Percentiles rank a stretch among this genome's conserved stretches.
These are phyloP conservation scores for Verticillium zaregamsianum DNA, from an alignment of 2,329 filamentous ascomycete species.

Conservation along the genomic window DNA sequence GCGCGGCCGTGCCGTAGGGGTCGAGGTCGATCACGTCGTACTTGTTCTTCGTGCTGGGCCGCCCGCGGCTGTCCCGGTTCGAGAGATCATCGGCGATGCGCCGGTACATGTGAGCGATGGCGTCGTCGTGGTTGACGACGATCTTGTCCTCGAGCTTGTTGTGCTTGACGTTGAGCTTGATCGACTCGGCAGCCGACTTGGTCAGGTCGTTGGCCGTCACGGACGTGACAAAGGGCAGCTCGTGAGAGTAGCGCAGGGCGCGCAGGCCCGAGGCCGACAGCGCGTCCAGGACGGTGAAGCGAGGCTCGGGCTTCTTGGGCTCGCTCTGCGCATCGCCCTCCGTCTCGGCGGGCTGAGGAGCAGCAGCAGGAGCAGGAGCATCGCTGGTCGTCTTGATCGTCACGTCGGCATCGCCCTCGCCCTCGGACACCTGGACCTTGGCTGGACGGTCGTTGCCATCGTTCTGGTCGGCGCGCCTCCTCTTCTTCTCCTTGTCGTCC, in stretches of 20 bases:
- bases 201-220: slow-evolving; percentile 91
- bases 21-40: slow-evolving; percentile 97
- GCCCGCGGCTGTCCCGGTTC: slow-evolving; percentile 32
- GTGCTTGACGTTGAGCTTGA: slow-evolving; percentile 78
- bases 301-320: slow-evolving; percentile 26
- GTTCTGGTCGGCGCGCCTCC: slow-evolving; percentile 42
- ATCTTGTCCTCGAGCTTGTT: slow-evolving; percentile 73
- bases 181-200: slow-evolving; percentile 69
- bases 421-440: slow-evolving; percentile 23
- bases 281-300: slow-evolving; percentile 87
- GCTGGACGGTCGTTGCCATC: slow-evolving; percentile 34
- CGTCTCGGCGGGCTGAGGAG: slow-evolving; percentile 5
- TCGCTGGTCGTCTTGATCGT: slow-evolving; percentile 6
- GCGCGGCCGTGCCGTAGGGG: slow-evolving; percentile 89
- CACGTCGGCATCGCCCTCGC: slow-evolving; percentile 6
- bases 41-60: slow-evolving; percentile 38
- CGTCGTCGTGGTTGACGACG: slow-evolving; percentile 72
- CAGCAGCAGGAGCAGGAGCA: slow-evolving; percentile 6
- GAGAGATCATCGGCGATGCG: slow-evolving; percentile 52
- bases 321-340: slow-evolving; percentile 7
- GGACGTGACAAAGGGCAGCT: slow-evolving; percentile 78
- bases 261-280: slow-evolving; percentile 90
- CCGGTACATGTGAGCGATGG: slow-evolving; percentile 86
- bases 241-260: slow-evolving; percentile 85
- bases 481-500: slow-evolving; percentile 31